These are phyloP conservation scores for Sequoiadendron giganteum DNA, from an alignment of 75 land plant genomes.

Conservation along the genomic window DNA sequence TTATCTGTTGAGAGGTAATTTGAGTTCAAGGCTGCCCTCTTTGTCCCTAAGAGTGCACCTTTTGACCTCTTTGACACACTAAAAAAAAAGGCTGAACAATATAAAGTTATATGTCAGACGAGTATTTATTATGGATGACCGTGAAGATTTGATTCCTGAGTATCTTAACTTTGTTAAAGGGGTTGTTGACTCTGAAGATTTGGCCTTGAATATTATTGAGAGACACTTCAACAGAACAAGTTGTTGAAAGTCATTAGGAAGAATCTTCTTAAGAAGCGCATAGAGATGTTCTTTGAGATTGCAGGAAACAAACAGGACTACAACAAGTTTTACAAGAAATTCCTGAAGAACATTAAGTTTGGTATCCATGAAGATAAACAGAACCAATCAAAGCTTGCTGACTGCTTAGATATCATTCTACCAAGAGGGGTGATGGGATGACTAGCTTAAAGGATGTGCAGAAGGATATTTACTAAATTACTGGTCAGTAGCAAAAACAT, in stretches of 20 bases:
- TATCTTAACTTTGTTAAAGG: slow-evolving; percentile 73
- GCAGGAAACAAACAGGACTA: slow-evolving; percentile 73
- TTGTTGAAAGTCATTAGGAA: slow-evolving; percentile 78
- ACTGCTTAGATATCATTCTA: slow-evolving; percentile 72
- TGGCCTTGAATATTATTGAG: slow-evolving; percentile 80
- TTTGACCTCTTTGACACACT: slow-evolving; percentile 69
- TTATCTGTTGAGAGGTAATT: too few species aligned
- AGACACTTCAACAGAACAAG: slow-evolving; percentile 80
- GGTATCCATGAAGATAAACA: slow-evolving; percentile 76
- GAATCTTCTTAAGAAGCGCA: slow-evolving; percentile 76
- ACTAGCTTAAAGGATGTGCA: slow-evolving; percentile 84
- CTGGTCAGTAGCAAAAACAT: too few species aligned
- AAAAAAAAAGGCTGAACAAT: slow-evolving; percentile 78
- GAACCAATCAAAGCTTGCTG: slow-evolving; percentile 66
- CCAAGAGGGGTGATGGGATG: slow-evolving; percentile 75
- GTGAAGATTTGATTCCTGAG: slow-evolving; percentile 78
- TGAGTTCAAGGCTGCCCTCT: slow-evolving; percentile 74
- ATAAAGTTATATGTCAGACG: slow-evolving; percentile 78
- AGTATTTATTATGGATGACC: slow-evolving; percentile 86
- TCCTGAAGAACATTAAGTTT: slow-evolving; percentile 62
- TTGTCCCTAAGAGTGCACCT: slow-evolving; percentile 73
- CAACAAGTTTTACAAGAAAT: slow-evolving; percentile 59
- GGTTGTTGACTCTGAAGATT: slow-evolving; percentile 69
- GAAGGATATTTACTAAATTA: slow-evolving; percentile 64
- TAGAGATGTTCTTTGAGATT: slow-evolving; percentile 71